These are phyloP conservation scores for Jaltomata sinuosa DNA, from an alignment of 257 asterid species.

Conservation along the genomic window DNA sequence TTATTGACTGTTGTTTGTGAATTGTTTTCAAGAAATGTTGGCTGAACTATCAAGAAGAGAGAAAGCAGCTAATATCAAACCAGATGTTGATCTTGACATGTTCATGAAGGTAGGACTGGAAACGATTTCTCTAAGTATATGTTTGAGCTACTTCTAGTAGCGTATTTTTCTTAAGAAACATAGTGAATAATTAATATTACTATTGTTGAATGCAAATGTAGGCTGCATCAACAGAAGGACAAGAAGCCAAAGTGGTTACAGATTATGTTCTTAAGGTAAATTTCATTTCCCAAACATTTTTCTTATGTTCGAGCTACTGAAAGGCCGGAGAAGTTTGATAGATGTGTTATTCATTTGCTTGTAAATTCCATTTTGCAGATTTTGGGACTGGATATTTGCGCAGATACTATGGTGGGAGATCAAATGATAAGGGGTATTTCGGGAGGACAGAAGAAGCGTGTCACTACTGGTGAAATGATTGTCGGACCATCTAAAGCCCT, in stretches of 20 bases:
- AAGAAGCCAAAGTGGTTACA: conserved; percentile 47
- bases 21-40: conserved; percentile 52
- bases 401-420: conserved; percentile 36
- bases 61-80: conserved; percentile 39
- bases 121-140: not conserved
- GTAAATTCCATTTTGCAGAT: conserved; percentile 8
- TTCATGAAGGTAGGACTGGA: conserved; percentile 37
- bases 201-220: conserved; percentile 4
- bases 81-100: conserved; percentile 39
- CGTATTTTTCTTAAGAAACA: not conserved
- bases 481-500: conserved; percentile 32
- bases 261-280: conserved; percentile 57
- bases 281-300: not conserved
- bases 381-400: conserved; percentile 31
- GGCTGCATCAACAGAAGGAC: conserved; percentile 66
- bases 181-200: not conserved
- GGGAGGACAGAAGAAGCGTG: conserved; percentile 37
- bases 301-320: not conserved
- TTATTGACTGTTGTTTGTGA: not conserved
- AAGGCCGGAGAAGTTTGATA: not conserved
- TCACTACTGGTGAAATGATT: conserved; percentile 37
- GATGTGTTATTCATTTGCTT: not conserved
- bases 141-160: not conserved
- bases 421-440: conserved; percentile 36
- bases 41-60: conserved; percentile 52